Percentiles rank a stretch among this genome's conserved stretches.
These are phyloP conservation scores for Candida caryicola DNA, from an alignment of 805 yeast species.

Conservation along the genomic window DNA sequence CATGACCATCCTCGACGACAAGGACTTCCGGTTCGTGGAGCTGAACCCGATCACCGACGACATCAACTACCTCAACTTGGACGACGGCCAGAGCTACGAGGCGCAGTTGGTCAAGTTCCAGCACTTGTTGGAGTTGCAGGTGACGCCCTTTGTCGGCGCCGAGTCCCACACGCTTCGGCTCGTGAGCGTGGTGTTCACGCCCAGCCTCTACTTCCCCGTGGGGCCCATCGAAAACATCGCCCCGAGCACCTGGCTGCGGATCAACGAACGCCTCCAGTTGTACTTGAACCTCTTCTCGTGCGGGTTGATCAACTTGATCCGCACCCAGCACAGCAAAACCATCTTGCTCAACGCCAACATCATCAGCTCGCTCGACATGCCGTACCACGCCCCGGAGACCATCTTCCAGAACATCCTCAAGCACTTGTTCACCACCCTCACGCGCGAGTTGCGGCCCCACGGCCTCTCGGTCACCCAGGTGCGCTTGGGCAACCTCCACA, in stretches of 20 bases:
- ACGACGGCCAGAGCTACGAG: slow-evolving; percentile 43
- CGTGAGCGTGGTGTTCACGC: slow-evolving; percentile 66
- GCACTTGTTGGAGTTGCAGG: slow-evolving; percentile 49
- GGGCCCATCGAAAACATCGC: slow-evolving; percentile 65
- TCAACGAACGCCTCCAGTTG: slow-evolving; percentile 45
- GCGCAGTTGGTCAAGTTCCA: slow-evolving; percentile 50
- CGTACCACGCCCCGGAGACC: slow-evolving; percentile 65
- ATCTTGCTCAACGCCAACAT: slow-evolving; percentile 56
- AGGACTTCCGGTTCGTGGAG: slow-evolving; percentile 50
- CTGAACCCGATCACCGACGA: slow-evolving; percentile 62
- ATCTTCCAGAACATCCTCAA: slow-evolving; percentile 47
- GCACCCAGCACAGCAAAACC: slow-evolving; percentile 49
- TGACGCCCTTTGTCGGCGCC: slow-evolving; percentile 58
- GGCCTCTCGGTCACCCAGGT: slow-evolving; percentile 38
- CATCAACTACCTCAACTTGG: slow-evolving; percentile 61
- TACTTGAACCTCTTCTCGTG: slow-evolving; percentile 52
- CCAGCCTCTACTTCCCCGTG: slow-evolving; percentile 63
- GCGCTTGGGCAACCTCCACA: slow-evolving; percentile 38
- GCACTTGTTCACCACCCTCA: slow-evolving; percentile 31
- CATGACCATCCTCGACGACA: slow-evolving; percentile 65
- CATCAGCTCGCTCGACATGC: slow-evolving; percentile 50
- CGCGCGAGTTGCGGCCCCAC: slow-evolving; percentile 37
- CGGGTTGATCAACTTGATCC: slow-evolving; percentile 54
- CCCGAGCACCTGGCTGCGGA: slow-evolving; percentile 49
- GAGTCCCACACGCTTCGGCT: slow-evolving; percentile 53